Evolutionary conservation across 257 asterid genomes (phyloP).

Genomic region (Cynanchum wilfordii): DNA sequence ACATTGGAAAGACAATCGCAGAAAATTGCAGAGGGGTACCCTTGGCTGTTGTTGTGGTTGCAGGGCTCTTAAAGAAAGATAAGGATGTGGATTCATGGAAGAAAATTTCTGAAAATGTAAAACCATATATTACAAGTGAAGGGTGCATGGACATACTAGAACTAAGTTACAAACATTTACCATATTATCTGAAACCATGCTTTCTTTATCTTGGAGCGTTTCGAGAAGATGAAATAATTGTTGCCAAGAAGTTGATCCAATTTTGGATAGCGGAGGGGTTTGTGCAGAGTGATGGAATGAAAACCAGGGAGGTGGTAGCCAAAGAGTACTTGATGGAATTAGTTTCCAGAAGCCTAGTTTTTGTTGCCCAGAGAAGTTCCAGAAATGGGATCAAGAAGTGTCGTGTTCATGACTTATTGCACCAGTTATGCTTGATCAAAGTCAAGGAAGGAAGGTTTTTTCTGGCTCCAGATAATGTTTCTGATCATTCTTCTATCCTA

Average conservation of each 20-base stretch:
- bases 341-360: too few species aligned
- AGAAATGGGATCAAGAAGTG: neutral
- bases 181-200: too few species aligned
- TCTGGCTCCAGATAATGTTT: neutral
- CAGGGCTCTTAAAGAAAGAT: neutral
- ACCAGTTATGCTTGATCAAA: neutral
- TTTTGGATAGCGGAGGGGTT: constrained; percentile 7
- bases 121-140: neutral
- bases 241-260: neutral
- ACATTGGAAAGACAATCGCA: neutral
- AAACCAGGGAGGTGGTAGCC: too few species aligned
- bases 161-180: neutral
- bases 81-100: neutral
- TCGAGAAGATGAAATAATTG: neutral
- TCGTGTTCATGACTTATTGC: neutral
- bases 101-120: neutral
- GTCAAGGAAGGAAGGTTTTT: neutral
- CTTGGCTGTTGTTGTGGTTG: neutral
- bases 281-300: too few species aligned
- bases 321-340: too few species aligned
- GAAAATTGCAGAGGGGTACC: constrained; percentile 11
- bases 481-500: too few species aligned
- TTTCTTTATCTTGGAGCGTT: too few species aligned
- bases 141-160: constrained; percentile 6
- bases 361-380: too few species aligned